Base-by-base conservation (phyloP, 1,284 basidiomycete species). In the Puccinia novopanici region DNA sequence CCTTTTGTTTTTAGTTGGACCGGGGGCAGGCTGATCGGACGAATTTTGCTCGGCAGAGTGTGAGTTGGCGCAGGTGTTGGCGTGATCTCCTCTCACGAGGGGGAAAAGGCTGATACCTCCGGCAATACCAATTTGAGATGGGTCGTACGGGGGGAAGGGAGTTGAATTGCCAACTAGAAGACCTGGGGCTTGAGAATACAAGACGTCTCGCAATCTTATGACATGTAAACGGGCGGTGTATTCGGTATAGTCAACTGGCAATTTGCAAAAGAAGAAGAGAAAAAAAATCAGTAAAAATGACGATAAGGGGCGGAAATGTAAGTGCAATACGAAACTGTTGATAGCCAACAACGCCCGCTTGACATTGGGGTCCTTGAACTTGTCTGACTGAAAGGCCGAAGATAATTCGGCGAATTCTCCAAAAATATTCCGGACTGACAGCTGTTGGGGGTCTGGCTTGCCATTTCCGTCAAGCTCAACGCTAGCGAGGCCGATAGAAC, bases 401-500 rank as follows among this genome's bases (percentile, higher is more conserved):
- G 70, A 52, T 55, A 80, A 24, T 52, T 80, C 78, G 42, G 78
- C 59, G 34, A 80, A 80, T 42, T 80, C 78, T 19, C 78, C 78
- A 19, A 54, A 80, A 24, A 80, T 42, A 22, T 27, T 73, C 40
- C n/a, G n/a, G 45, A 65, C 61, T 10, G 59, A 50, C 10, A 61
- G 42, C 24, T 63, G 59, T 22, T 73, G 48, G 17, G 54, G 77
- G 54, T 74, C 78, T 24, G 78, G 78, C 40, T 74, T 65, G 8
- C 78, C 78, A 65, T 80, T 30, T 63, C 81, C 54, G 42, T 83
- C 82, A 52, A 83, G 82, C 61, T 81, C 82, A 55, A 83, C 68
- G 3, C 83, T 83, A n/a, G 81, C 82, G 71, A 84, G 82, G 12
- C 82, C 82, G 65, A 84, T 83, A 30, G 83, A 76, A 15, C 84